Evolutionary conservation across 495 filamentous ascomycete genomes (phyloP), one percentile per base, ranked within the genome.

Genomic region (Penicillium pulvis): DNA sequence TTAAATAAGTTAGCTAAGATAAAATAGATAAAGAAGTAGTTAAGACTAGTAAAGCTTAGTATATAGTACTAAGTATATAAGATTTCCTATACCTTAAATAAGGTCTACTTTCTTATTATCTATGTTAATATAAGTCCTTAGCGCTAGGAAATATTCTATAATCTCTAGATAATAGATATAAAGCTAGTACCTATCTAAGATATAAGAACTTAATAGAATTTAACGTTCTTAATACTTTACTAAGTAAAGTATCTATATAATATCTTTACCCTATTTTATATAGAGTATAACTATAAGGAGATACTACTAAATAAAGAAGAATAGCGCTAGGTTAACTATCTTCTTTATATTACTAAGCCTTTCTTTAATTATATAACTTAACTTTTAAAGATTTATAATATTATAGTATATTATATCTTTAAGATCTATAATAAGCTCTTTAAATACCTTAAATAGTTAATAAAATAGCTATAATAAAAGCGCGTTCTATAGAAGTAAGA

Each of bases 131-230:
- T 14, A 48, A 64, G 59, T 35, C 56, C 59, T 46, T 48, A 68
- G 30, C 44, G 56, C 24, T 33, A 44, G 35, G 51, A 64, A 24
- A 28, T 50, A 0, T 64, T 68, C 16, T 43, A 12, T 39, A 39
- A 11, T 16, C 35, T 39, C 35, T 31, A 55, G 3, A 31, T 31
- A 31, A 31, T 31, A 31, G 9, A 57, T 14, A 33, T 31, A 51
- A 65, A 56, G 23, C 60, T 65, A 19, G 47, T 68, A 11, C 60
- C 56, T 26, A 65, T 68, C 9, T 49, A 70, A 49, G 67, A 70
- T 58, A 52, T 68, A 0, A 7, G 19, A 26, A 65, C 59, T 20
- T 31, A 31, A 31, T 31, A 23, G 20, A 23, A 23, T 23, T 23
- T 2, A 23, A 23, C 20, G 23, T 59, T 52, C 30, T 23, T 67